Evolutionary conservation across 2,329 filamentous ascomycete species (phyloP), one percentile per base, ranked within the genome.

Genomic region (Aspergillus intermedius): DNA sequence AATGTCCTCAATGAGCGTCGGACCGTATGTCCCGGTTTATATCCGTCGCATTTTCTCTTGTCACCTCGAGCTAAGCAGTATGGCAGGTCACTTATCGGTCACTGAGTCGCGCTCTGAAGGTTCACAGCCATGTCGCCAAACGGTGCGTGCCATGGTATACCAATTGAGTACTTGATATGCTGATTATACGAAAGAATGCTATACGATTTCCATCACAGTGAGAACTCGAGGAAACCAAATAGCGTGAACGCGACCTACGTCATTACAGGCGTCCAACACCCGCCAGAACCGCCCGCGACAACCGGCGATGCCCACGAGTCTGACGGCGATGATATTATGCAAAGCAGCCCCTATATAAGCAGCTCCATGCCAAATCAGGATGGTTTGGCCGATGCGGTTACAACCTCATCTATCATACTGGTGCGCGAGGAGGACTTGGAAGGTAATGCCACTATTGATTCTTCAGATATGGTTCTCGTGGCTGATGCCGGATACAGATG

Each of bases 231-330:
- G 67, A 86, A 83, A 52, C 77, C 86, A 0, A 79, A 82, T 19
- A 84, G 82, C 22, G 76, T 96, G n/a, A 82, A 94, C 71, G 93
- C 91, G 41, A 96, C 90, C n/a, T 98, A 96, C 69, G 74, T 96
- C 44, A 65, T 98, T 42, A 86, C 84, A 45, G 93, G 91, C 35
- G 79, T 74, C 19, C 86, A 81, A 60, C 75, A 69, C 46, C 60
- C 61, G 5, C 62, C 64, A 15, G 66, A 69, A 12, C 45, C 56
- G 8, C 40, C 60, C 21, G 49, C 58, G 22, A 57, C 66, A 9
- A 77, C 75, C 55, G 72, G 68, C 19, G 53, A 58, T 42, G 60
- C 65, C 28, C 63, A 62, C 17, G 22, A 25, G 21, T 71, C 76
- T 32, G 77, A 85, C 58, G 80, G 74, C n/a, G 82, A 84, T 41